A percentile compares a stretch with the other conserved stretches of the same genome.
These are phyloP conservation scores for Lasiosphaeria ovina DNA, from an alignment of 495 filamentous ascomycete species.

Conservation along the genomic window DNA sequence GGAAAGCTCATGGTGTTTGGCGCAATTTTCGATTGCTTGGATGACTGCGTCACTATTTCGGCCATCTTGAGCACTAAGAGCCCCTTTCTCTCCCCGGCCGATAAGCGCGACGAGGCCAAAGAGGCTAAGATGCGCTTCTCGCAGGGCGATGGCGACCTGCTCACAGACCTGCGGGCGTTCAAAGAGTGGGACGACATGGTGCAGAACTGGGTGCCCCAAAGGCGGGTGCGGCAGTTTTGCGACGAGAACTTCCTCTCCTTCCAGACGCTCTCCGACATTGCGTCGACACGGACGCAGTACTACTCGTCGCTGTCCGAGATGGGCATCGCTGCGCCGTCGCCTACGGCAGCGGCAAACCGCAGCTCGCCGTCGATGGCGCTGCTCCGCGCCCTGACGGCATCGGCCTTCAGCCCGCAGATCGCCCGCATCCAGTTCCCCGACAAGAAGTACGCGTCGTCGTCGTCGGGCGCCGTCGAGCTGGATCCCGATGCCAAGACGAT, in stretches of 20 bases:
- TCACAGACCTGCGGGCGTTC: conserved; percentile 82
- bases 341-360: conserved; percentile 29
- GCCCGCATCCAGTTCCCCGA: conserved; percentile 89
- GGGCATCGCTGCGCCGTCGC: conserved; percentile 50
- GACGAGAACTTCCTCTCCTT: conserved; percentile 82
- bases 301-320: conserved; percentile 81
- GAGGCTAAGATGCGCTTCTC: conserved; percentile 74
- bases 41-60: conserved; percentile 84
- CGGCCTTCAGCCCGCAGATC: conserved; percentile 85
- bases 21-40: conserved; percentile 86
- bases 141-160: conserved; percentile 74
- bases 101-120: conserved; percentile 78
- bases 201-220: conserved; percentile 52
- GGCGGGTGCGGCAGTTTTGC: conserved; percentile 74
- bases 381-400: conserved; percentile 83
- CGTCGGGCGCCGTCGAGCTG: conserved; percentile 83
- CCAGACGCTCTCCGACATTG: conserved; percentile 81
- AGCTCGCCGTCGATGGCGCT: conserved; percentile 49
- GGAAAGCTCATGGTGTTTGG: conserved; percentile 96
- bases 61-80: conserved; percentile 80
- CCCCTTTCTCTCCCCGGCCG: conserved; percentile 79
- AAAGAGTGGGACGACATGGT: conserved; percentile 73
- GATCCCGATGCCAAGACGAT: conserved; percentile 92
- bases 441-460: conserved; percentile 84
- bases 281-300: conserved; percentile 81